Percentiles rank a stretch among this genome's conserved stretches.
Conservation (phyloP, 306 rosid species). For the Dicorynia guianensis region DNA sequence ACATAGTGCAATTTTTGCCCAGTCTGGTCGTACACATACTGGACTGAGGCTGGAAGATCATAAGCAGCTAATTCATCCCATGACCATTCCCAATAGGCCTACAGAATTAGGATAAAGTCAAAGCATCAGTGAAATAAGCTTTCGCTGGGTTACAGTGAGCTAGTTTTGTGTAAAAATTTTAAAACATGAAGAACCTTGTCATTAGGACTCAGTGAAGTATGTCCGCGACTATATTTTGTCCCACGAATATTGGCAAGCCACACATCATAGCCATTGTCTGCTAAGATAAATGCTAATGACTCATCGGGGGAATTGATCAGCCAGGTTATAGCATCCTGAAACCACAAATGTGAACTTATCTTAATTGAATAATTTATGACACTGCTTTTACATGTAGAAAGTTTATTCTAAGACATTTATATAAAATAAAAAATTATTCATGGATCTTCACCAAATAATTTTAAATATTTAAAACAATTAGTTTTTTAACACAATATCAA, state of each 20-base stretch:
- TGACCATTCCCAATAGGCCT: slow-evolving; percentile 70
- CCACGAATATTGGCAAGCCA: slow-evolving; percentile 59
- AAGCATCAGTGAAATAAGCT: no score
- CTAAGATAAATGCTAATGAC: slow-evolving; percentile 52
- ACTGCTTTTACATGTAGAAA: neutral
- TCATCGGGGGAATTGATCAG: slow-evolving; percentile 49
- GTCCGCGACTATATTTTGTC: slow-evolving; percentile 50
- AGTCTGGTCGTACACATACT: slow-evolving; percentile 57
- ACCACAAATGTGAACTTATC: neutral
- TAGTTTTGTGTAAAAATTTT: no score
- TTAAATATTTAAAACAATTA: no score
- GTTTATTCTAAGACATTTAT: no score
- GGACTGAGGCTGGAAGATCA: slow-evolving; percentile 65
- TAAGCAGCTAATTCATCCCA: slow-evolving; percentile 73
- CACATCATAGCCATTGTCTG: slow-evolving; percentile 55
- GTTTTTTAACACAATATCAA: no score
- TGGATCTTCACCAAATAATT: no score
- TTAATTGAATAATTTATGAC: no score
- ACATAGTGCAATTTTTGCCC: slow-evolving; percentile 63
- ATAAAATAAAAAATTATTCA: neutral
- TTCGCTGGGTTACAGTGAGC: no score
- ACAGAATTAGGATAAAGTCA: neutral
- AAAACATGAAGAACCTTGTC: slow-evolving; percentile 38
- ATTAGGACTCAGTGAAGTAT: slow-evolving; percentile 35
- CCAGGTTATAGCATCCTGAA: slow-evolving; percentile 54